These are phyloP conservation scores for Kodamaea laetipori DNA, from an alignment of 805 yeast genomes.

Conservation along the genomic window DNA sequence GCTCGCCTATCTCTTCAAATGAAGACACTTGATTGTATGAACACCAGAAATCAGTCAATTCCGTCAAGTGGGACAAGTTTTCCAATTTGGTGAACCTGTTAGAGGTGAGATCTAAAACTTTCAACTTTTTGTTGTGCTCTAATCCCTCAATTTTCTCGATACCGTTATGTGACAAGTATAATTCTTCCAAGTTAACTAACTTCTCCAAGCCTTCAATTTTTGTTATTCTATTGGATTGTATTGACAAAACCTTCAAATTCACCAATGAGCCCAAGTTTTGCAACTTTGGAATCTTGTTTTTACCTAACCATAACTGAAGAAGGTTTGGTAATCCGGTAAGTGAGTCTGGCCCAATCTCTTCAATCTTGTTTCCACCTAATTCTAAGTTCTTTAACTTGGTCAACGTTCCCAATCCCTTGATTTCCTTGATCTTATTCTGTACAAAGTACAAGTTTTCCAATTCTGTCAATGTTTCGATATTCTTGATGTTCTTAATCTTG, in stretches of 20 bases:
- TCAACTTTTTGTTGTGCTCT: constrained; percentile 65
- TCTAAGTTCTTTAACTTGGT: constrained; percentile 68
- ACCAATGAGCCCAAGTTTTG: constrained; percentile 60
- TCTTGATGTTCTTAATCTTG: constrained; percentile 81
- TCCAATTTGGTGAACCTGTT: constrained; percentile 65
- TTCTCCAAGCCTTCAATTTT: constrained; percentile 81
- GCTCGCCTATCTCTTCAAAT: constrained; percentile 67
- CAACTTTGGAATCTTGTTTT: constrained; percentile 69
- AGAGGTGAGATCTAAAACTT: constrained; percentile 78
- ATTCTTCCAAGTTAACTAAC: constrained; percentile 73
- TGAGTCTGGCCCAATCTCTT: constrained; percentile 51
- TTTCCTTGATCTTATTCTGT: constrained; percentile 78
- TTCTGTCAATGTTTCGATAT: constrained; percentile 61
- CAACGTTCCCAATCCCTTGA: constrained; percentile 64
- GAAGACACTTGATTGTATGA: constrained; percentile 70
- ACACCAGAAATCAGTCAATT: constrained; percentile 94
- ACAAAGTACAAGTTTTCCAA: constrained; percentile 79
- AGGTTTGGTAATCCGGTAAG: constrained; percentile 57
- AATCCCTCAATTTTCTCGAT: constrained; percentile 74
- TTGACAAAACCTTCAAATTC: constrained; percentile 74
- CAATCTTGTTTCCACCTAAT: constrained; percentile 84
- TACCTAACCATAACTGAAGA: constrained; percentile 89
- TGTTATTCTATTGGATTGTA: constrained; percentile 81
- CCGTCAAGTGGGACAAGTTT: constrained; percentile 60
- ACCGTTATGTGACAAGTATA: constrained; percentile 86